These are phyloP conservation scores for Pilasporangium apinafurcum DNA, from an alignment of 352 stramenopile genomes.

Conservation along the genomic window DNA sequence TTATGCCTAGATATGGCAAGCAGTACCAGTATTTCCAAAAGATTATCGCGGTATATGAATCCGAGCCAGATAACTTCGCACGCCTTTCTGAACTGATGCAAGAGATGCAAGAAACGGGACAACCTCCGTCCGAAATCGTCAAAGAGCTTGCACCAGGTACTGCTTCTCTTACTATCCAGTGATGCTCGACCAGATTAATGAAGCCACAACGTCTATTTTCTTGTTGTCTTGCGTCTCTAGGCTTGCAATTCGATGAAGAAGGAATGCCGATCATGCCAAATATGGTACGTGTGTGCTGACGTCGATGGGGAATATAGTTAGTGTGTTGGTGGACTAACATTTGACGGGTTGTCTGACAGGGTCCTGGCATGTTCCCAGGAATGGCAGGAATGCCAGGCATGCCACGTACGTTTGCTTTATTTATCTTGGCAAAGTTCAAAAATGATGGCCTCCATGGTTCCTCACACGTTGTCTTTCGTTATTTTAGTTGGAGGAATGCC, in stretches of 20 bases:
- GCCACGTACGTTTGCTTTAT: slow-evolving; percentile 51
- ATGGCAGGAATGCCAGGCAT: slow-evolving; percentile 82
- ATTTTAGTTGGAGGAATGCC: slow-evolving; percentile 41
- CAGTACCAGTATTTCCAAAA: slow-evolving; percentile 98
- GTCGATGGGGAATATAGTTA: not conserved
- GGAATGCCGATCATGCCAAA: slow-evolving; percentile 96
- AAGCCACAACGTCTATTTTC: not conserved
- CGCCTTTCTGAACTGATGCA: slow-evolving; percentile 97
- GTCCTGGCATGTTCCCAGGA: slow-evolving; percentile 66
- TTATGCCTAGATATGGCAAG: slow-evolving; percentile 80
- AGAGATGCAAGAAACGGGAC: slow-evolving; percentile 91
- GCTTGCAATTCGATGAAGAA: slow-evolving; percentile 95
- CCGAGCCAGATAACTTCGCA: slow-evolving; percentile 94
- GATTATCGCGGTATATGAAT: slow-evolving; percentile 96
- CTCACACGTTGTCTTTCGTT: slow-evolving; percentile 4
- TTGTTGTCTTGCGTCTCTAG: slow-evolving; percentile 1
- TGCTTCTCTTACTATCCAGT: no score
- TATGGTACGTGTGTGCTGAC: slow-evolving; percentile 46
- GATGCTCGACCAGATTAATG: not conserved
- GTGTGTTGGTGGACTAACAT: not conserved
- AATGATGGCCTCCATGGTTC: not conserved
- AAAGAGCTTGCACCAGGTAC: slow-evolving; percentile 96
- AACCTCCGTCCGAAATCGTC: slow-evolving; percentile 96
- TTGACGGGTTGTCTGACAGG: slow-evolving; percentile 21
- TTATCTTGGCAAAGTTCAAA: not conserved